A percentile compares a stretch with the other conserved stretches of the same genome.
Conservation (phyloP, 2,329 filamentous ascomycete genomes). For the Talaromyces atroroseus region DNA sequence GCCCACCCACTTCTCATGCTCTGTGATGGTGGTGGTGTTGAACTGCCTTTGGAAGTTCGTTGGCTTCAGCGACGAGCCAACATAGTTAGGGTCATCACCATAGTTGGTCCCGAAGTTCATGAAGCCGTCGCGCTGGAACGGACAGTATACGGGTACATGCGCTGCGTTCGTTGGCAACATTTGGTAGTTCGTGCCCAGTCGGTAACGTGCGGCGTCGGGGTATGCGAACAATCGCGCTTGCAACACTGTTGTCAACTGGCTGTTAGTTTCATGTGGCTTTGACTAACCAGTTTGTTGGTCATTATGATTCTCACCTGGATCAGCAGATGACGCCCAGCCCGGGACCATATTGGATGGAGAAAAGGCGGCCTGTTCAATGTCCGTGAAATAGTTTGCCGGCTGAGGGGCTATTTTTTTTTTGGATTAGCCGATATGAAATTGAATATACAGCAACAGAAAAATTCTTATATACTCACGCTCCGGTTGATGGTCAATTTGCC, state of each 20-base stretch:
- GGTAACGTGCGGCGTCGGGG: constrained; percentile 46
- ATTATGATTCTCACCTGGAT: constrained; percentile 42
- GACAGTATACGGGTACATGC: constrained; percentile 40
- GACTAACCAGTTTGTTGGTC: not conserved
- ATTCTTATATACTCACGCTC: constrained; percentile 32
- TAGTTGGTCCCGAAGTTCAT: constrained; percentile 48
- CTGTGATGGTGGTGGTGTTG: constrained; percentile 18
- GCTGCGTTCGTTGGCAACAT: constrained; percentile 37
- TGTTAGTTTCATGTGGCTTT: not conserved
- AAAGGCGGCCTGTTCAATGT: constrained; percentile 64
- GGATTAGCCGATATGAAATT: not conserved
- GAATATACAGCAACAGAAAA: not conserved
- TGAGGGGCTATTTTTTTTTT: too few species aligned
- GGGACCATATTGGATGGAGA: constrained; percentile 60
- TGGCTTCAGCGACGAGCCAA: constrained; percentile 23
- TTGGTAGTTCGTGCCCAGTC: constrained; percentile 38
- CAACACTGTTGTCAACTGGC: constrained; percentile 37
- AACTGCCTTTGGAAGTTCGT: constrained; percentile 16
- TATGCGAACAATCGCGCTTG: constrained; percentile 59
- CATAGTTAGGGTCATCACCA: constrained; percentile 55
- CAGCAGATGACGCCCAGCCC: constrained; percentile 57
- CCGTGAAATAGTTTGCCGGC: constrained; percentile 57
- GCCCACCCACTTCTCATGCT: constrained; percentile 26
- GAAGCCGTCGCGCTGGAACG: constrained; percentile 44
- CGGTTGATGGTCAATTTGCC: constrained; percentile 49